A percentile compares a stretch with the other conserved stretches of the same genome.
Evolutionary conservation across 331 rosid genomes (phyloP).

Genomic region (Acacia pycnantha): DNA sequence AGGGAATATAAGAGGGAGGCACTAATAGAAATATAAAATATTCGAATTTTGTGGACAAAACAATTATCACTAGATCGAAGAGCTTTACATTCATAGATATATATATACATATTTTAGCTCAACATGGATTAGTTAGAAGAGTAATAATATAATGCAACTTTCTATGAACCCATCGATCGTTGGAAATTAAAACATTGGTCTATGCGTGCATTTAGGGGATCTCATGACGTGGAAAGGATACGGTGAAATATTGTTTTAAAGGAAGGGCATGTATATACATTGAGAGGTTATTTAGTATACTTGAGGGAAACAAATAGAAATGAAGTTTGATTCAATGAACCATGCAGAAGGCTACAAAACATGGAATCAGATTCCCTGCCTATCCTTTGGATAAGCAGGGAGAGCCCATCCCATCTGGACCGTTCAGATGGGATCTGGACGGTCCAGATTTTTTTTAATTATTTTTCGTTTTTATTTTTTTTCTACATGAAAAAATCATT

Average conservation of each 20-base stretch:
- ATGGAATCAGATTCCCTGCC: too few species aligned
- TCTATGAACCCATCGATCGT: background rate
- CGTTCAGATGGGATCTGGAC: too few species aligned
- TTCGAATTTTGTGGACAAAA: background rate
- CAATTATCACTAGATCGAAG: background rate
- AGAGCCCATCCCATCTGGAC: too few species aligned
- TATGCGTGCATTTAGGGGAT: background rate
- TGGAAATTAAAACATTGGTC: background rate
- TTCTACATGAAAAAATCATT: too few species aligned
- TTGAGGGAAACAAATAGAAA: background rate
- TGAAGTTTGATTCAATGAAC: constrained; percentile 18
- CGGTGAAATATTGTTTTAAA: background rate
- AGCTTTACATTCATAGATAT: background rate
- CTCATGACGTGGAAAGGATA: background rate
- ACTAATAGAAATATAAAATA: too few species aligned
- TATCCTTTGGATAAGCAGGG: too few species aligned
- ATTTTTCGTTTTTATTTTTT: too few species aligned
- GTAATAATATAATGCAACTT: background rate
- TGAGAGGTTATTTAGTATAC: background rate
- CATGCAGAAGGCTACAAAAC: constrained; percentile 13
- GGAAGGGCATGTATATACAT: too few species aligned
- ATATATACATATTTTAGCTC: background rate
- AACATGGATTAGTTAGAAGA: background rate
- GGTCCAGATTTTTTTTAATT: too few species aligned
- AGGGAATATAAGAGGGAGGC: too few species aligned